These are phyloP conservation scores for Forsythia suspensa DNA, from an alignment of 257 asterid genomes.

Conservation along the genomic window DNA sequence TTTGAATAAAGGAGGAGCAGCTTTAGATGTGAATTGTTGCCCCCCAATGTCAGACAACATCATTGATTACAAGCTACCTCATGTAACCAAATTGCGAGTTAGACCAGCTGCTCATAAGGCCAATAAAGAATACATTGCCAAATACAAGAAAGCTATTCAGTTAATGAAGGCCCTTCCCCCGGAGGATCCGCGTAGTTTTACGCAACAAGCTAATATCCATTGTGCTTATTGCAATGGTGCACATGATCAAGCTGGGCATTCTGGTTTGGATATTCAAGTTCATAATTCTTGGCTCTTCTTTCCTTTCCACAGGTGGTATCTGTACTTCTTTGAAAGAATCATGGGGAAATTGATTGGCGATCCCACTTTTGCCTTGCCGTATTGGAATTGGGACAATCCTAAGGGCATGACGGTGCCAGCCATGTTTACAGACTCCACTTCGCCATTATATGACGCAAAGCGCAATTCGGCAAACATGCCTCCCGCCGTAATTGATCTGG, in stretches of 20 bases:
- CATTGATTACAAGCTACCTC: constrained; percentile 15
- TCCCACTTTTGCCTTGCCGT: constrained; percentile 18
- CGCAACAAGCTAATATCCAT: constrained; percentile 15
- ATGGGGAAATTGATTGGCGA: constrained; percentile 1
- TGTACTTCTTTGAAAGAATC: constrained; percentile 18
- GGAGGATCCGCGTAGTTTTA: not conserved
- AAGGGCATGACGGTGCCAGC: constrained; percentile 19
- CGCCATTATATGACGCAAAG: constrained; percentile 4
- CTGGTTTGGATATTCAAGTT: not conserved
- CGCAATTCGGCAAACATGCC: not conserved
- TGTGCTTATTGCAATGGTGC: constrained; percentile 28
- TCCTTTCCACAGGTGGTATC: constrained; percentile 25
- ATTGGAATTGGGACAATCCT: constrained; percentile 21
- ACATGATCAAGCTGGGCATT: not conserved
- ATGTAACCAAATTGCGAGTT: not conserved
- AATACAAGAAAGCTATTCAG: constrained; percentile 11
- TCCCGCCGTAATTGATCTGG: not conserved
- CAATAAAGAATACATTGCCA: not conserved
- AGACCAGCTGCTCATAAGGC: constrained; percentile 14
- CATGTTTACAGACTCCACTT: not conserved
- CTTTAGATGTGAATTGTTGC: not conserved
- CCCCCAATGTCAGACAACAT: not conserved
- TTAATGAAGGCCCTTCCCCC: constrained; percentile 6
- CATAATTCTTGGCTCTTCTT: constrained; percentile 18
- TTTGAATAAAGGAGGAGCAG: not conserved